These are phyloP conservation scores for Neurospora sp. DNA, from an alignment of 2,329 filamentous ascomycete genomes.

Conservation along the genomic window DNA sequence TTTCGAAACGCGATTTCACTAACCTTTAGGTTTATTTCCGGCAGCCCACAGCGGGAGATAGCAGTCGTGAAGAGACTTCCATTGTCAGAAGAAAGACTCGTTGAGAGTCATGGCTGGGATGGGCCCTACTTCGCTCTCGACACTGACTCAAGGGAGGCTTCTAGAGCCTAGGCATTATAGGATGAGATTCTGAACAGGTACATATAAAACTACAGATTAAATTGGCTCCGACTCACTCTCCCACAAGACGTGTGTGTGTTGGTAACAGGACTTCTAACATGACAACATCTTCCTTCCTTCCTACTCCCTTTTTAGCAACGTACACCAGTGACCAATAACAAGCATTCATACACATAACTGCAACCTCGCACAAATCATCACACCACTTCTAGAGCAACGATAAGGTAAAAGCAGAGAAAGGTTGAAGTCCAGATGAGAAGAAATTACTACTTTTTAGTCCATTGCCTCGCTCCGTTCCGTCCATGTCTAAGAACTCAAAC, in stretches of 20 bases:
- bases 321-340: background rate
- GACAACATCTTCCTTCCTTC: background rate
- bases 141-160: too few relatives aligned
- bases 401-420: background rate
- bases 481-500: slow-evolving; percentile 5
- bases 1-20: too few relatives aligned
- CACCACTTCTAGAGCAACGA: background rate
- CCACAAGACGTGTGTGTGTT: background rate
- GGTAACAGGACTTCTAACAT: background rate
- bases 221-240: background rate
- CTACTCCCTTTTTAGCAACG: background rate
- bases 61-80: too few relatives aligned
- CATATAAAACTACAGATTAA: background rate
- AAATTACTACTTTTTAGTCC: background rate
- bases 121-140: too few relatives aligned
- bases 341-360: slow-evolving; percentile 3
- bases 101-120: too few relatives aligned
- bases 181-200: background rate
- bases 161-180: too few relatives aligned
- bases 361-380: background rate
- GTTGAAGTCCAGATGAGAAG: background rate
- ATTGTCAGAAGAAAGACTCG: too few relatives aligned
- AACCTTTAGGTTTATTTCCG: too few relatives aligned
- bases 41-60: too few relatives aligned
- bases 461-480: background rate